Percentiles rank a stretch among this genome's conserved stretches.
Evolutionary conservation across 164 flowering plant genomes (phyloP).

Genomic region (Saururus chinensis): DNA sequence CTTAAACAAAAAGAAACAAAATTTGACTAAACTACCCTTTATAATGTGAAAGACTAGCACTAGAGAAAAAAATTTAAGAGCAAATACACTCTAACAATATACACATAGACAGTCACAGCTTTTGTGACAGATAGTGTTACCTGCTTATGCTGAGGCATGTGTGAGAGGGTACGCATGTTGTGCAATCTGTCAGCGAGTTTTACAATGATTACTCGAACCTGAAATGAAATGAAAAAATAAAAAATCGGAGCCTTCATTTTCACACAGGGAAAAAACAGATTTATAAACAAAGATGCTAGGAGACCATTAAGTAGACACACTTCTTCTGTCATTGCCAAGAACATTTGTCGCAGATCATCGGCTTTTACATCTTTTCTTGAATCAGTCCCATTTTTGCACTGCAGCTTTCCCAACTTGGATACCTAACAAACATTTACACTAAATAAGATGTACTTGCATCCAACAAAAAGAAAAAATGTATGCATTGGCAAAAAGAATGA

Average conservation of each 20-base stretch:
- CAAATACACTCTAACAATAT: no score
- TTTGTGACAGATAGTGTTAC: slow-evolving; percentile 17
- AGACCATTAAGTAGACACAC: slow-evolving; percentile 19
- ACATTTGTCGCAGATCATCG: slow-evolving; percentile 94
- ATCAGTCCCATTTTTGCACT: slow-evolving; percentile 47
- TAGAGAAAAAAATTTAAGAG: no score
- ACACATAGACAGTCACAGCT: not conserved
- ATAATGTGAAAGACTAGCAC: no score
- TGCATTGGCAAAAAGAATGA: not conserved
- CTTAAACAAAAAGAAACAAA: no score
- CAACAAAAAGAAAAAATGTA: not conserved
- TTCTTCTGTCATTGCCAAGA: slow-evolving; percentile 98
- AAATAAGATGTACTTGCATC: not conserved
- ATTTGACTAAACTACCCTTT: no score
- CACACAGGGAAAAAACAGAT: not conserved
- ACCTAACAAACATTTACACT: slow-evolving; percentile 37
- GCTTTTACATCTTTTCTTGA: slow-evolving; percentile 96
- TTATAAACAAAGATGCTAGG: not conserved
- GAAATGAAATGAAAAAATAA: slow-evolving; percentile 5
- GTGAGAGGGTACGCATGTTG: slow-evolving; percentile 95
- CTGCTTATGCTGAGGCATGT: slow-evolving; percentile 98
- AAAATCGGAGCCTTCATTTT: not conserved
- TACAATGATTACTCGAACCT: slow-evolving; percentile 98
- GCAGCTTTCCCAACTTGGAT: slow-evolving; percentile 90
- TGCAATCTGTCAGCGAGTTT: slow-evolving; percentile 98